Evolutionary conservation across 441 rosid genomes (phyloP).

Genomic region (Adansonia gregorii): DNA sequence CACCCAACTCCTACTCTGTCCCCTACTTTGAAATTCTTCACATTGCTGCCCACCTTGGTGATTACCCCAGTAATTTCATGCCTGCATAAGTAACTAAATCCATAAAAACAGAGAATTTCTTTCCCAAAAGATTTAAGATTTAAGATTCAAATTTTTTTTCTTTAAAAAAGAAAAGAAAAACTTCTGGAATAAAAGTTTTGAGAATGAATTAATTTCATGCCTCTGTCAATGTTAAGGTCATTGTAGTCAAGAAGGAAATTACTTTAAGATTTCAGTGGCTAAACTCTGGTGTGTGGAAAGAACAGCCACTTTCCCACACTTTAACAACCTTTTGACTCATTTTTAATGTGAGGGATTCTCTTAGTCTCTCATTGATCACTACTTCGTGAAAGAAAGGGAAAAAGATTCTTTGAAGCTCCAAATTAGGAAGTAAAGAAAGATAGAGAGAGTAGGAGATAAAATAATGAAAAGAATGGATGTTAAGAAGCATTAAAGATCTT

Average conservation of each 20-base stretch:
- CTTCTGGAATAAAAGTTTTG: too few species aligned
- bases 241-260: too few species aligned
- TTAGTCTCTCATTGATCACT: not conserved
- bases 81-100: slow-evolving; percentile 31
- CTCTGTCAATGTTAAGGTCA: too few species aligned
- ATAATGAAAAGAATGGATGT: not conserved
- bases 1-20: slow-evolving; percentile 58
- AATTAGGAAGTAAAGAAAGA: too few species aligned
- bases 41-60: slow-evolving; percentile 48
- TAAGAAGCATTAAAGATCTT: not conserved
- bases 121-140: too few species aligned
- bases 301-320: not conserved
- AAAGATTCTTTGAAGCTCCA: too few species aligned
- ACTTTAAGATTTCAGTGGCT: not conserved
- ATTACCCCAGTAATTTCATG: slow-evolving; percentile 55
- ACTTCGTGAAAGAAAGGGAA: too few species aligned
- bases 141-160: not conserved
- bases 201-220: too few species aligned
- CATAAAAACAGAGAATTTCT: not conserved
- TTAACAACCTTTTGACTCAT: not conserved
- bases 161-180: not conserved
- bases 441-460: too few species aligned
- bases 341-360: not conserved
- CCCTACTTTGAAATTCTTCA: slow-evolving; percentile 43
- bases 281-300: not conserved